Conservation (phyloP, 108 stramenopile genomes). For the Nitzschia putrida region DNA sequence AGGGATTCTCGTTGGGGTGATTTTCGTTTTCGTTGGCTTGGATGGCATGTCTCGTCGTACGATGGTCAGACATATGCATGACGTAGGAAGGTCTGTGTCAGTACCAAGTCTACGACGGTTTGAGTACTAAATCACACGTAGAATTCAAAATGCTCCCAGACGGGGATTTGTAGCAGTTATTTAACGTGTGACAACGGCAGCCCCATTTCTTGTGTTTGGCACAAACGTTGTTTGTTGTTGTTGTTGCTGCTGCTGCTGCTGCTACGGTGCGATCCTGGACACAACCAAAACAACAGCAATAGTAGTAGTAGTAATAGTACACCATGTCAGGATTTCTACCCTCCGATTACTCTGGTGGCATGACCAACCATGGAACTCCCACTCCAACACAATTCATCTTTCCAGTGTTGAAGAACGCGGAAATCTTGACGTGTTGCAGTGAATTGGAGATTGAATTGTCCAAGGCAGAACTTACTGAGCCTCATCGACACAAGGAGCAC, state of each 20-base stretch:
- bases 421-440: constrained; percentile 79
- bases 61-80: no score
- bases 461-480: constrained; percentile 78
- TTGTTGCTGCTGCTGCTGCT: no score
- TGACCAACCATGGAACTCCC: constrained; percentile 11
- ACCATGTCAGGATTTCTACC: constrained; percentile 28
- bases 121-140: background rate
- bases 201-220: background rate
- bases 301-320: no score
- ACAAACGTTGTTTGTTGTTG: no score
- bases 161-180: background rate
- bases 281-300: no score
- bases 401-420: constrained; percentile 79
- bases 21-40: no score
- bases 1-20: no score
- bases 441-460: constrained; percentile 81
- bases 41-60: no score
- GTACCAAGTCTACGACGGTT: no score
- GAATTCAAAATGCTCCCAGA: background rate
- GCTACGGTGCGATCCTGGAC: no score
- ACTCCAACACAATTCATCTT: constrained; percentile 52
- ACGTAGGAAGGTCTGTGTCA: no score
- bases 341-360: constrained; percentile 14
- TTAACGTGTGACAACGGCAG: constrained; percentile 7
- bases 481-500: constrained; percentile 76